Conservation (phyloP, 257 asterid genomes). For the Ajuga chamaepitys region DNA sequence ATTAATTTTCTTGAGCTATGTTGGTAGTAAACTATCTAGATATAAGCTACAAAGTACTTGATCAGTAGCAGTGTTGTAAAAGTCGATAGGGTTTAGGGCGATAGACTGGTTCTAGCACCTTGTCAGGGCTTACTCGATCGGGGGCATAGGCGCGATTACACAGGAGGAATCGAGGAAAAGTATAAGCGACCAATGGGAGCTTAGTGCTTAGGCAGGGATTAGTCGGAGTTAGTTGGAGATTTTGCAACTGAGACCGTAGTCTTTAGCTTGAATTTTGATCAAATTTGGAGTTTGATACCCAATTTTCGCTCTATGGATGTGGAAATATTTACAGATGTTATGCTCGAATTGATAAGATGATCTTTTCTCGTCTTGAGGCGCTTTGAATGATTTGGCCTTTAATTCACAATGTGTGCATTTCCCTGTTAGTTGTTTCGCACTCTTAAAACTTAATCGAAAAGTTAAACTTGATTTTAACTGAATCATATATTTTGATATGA, state of each 20-base stretch:
- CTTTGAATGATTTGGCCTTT: neutral
- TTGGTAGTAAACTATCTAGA: neutral
- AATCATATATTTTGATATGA: no score
- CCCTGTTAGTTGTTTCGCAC: neutral
- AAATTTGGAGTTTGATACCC: slow-evolving; percentile 4
- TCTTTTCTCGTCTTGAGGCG: neutral
- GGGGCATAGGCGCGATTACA: no score
- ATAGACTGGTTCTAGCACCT: no score
- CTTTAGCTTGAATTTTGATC: neutral
- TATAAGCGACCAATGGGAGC: no score
- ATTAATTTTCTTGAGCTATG: neutral
- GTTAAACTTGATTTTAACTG: no score
- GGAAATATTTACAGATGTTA: neutral
- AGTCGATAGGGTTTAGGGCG: no score
- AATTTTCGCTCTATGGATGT: neutral
- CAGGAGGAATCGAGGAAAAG: no score
- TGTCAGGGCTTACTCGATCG: no score
- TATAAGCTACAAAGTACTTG: neutral
- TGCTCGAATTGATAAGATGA: neutral
- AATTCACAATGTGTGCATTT: neutral
- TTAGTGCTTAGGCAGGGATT: no score
- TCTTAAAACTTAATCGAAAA: neutral
- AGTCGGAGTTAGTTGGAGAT: no score
- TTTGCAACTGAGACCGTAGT: no score
- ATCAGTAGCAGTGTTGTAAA: no score